A percentile compares a stretch with the other conserved stretches of the same genome.
These are phyloP conservation scores for Scheffersomyces titani DNA, from an alignment of 1,139 yeast genomes.

Conservation along the genomic window DNA sequence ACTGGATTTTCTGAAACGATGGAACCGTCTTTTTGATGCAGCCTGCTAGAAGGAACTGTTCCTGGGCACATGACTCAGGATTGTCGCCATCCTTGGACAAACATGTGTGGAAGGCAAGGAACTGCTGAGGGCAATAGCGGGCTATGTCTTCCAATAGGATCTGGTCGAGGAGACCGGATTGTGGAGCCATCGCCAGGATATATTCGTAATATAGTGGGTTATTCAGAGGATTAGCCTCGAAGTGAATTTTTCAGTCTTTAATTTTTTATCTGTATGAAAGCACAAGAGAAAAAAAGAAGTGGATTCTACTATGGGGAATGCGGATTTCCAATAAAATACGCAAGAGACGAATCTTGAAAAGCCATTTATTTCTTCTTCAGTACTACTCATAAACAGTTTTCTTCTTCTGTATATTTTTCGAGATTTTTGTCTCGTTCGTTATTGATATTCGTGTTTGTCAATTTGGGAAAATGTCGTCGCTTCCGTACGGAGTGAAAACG, in stretches of 20 bases:
- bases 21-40: slow-evolving; percentile 66
- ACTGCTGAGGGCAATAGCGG: slow-evolving; percentile 63
- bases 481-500: slow-evolving; percentile 17
- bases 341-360: neutral
- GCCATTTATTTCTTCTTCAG: neutral
- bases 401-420: neutral
- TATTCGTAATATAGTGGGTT: neutral
- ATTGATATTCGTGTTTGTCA: neutral
- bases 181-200: slow-evolving; percentile 4
- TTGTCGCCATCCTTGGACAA: slow-evolving; percentile 49
- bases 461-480: neutral
- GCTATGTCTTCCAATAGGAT: slow-evolving; percentile 63
- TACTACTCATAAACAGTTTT: neutral
- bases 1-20: slow-evolving; percentile 62
- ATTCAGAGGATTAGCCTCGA: too few species aligned
- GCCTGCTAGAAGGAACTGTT: slow-evolving; percentile 52
- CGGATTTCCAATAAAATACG: neutral
- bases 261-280: neutral
- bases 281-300: neutral
- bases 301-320: neutral
- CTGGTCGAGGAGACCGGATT: slow-evolving; percentile 41
- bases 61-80: slow-evolving; percentile 47
- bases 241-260: neutral
- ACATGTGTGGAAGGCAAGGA: slow-evolving; percentile 66
- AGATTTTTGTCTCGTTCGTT: neutral